Base-by-base conservation (phyloP, 192 early-diverging fungal genomes). In the Entomortierella beljakovae region DNA sequence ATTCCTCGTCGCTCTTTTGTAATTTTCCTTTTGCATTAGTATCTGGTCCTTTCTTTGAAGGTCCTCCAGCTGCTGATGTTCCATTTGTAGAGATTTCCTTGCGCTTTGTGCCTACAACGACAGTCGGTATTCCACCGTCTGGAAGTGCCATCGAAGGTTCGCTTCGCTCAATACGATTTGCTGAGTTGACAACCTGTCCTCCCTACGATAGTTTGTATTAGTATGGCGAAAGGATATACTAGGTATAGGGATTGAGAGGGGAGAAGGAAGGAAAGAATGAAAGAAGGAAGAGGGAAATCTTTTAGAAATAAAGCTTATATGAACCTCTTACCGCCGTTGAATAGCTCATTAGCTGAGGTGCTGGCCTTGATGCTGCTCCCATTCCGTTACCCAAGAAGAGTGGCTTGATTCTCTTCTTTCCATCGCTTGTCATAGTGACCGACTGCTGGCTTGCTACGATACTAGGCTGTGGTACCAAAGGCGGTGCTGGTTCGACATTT, bases 371-470 rank as follows among this genome's bases (percentile, higher is more conserved):
- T 20, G 40, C 55, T 10, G 62, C n/a, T 1, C 75, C 68, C 66
- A 79, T 79, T 16, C 75, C 75, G 23, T 64, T 70, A 29, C 88
- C 81, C 11, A 92, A 65, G 81, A 90, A 88, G 57, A 89, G 48
- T 6, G 93, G 96, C 29, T 90, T 88, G 29, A 98, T 96, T 11
- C 96, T 85, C 56, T 92, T 94, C 80, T 93, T 92, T 9, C 96
- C 96, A 66, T 92, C 88, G 46, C 90, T 90, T 9, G 92, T 93
- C 51, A 88, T 80, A 0, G 93, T 89, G 33, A 93, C 88, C 1
- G 62, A 80, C 61, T 93, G 91, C 26, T 84, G 76, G 32, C 67
- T 72, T 25, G 37, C 80, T 46, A 71, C 34, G 10, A 80, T 50
- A 9, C 59, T 60, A 26, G 55, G 59, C 55, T 28, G 62, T 31